These are phyloP conservation scores for Lyophyllum semitale DNA, from an alignment of 768 basidiomycete genomes.

Conservation along the genomic window DNA sequence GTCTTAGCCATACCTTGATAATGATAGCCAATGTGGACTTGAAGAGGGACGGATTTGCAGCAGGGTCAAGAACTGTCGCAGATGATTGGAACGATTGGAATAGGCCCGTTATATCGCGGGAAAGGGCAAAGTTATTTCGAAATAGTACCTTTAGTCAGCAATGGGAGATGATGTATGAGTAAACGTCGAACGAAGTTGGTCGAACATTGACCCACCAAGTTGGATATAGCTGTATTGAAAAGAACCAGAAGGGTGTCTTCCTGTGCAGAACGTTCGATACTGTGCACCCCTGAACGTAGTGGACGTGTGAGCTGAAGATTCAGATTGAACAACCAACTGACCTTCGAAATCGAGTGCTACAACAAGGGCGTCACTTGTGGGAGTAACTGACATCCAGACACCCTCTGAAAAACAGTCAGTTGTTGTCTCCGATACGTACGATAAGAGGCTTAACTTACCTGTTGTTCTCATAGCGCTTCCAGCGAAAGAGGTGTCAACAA, in stretches of 20 bases:
- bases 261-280: constrained; percentile 63
- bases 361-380: constrained; percentile 52
- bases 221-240: constrained; percentile 68
- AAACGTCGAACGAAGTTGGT: not conserved
- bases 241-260: constrained; percentile 65
- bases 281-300: constrained; percentile 50
- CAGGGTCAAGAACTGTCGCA: constrained; percentile 57
- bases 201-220: constrained; percentile 45
- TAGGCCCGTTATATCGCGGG: constrained; percentile 60
- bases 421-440: not conserved
- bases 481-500: constrained; percentile 65
- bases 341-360: constrained; percentile 71
- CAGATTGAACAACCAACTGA: not conserved
- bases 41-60: constrained; percentile 58
- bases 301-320: not conserved
- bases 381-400: constrained; percentile 69
- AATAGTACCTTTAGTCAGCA: constrained; percentile 49
- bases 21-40: constrained; percentile 61
- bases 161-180: not conserved
- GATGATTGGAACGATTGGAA: constrained; percentile 66
- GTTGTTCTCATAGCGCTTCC: constrained; percentile 70
- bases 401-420: constrained; percentile 38
- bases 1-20: constrained; percentile 59
- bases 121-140: constrained; percentile 66
- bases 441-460: constrained; percentile 23